Conservation (phyloP, 345 rosid species). For the Salix arbutifolia region DNA sequence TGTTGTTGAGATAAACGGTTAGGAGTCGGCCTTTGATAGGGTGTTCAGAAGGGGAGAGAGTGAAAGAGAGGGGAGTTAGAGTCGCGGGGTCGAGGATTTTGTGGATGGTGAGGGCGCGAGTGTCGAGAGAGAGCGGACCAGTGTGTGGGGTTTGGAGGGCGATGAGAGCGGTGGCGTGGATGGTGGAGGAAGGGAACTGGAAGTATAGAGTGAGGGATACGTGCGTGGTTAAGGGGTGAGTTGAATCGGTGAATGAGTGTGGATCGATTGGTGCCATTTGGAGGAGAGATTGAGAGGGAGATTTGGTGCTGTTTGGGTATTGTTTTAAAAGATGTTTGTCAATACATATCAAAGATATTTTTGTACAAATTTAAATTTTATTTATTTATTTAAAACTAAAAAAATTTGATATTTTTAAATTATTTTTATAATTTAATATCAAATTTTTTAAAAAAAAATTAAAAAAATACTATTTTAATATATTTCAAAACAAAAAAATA, state of each 20-base stretch:
- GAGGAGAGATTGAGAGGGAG: background rate
- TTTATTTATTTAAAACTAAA: no score
- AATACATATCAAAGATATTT: no score
- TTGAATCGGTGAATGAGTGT: constrained; percentile 73
- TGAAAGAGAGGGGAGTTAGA: constrained; percentile 39
- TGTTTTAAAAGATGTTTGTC: no score
- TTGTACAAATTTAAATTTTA: no score
- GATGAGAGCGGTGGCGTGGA: constrained; percentile 76
- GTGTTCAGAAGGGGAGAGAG: constrained; percentile 36
- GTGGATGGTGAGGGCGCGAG: constrained; percentile 55
- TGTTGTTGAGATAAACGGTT: constrained; percentile 39
- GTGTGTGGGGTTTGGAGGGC: constrained; percentile 42
- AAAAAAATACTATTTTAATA: no score
- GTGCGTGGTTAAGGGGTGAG: constrained; percentile 66
- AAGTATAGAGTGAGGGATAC: constrained; percentile 66
- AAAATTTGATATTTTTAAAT: no score
- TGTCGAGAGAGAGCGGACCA: constrained; percentile 61
- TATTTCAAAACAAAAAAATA: no score
- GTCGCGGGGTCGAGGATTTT: constrained; percentile 44
- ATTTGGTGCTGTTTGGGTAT: no score
- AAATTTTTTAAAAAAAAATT: no score
- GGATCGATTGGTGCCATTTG: constrained; percentile 79
- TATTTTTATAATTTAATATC: no score
- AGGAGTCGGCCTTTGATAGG: constrained; percentile 52
- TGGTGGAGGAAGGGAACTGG: constrained; percentile 63